Percentiles rank a stretch among this genome's conserved stretches.
Evolutionary conservation across 1,284 basidiomycete genomes (phyloP).

Genomic region (Ceratobasidium sp.): DNA sequence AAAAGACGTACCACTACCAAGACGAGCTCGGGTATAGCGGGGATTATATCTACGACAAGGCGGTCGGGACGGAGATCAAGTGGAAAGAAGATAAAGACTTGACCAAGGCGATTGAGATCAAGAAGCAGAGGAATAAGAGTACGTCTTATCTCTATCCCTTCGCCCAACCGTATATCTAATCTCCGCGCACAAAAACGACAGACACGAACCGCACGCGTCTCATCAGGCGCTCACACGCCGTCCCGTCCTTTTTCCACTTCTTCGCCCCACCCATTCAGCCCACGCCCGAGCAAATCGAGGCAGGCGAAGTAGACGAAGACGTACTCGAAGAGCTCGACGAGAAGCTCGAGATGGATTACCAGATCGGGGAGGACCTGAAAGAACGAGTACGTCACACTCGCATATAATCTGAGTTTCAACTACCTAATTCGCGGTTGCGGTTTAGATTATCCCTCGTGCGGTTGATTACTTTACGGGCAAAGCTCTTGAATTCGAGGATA

Average conservation of each 20-base stretch:
- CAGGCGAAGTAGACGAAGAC: no score
- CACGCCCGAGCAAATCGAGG: no score
- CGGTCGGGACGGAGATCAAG: conserved; percentile 89
- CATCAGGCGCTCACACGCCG: conserved; percentile 87
- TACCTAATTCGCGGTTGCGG: not conserved
- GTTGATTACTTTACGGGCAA: conserved; percentile 98
- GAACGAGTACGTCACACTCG: conserved; percentile 75
- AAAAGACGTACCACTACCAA: conserved; percentile 97
- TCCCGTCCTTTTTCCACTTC: conserved; percentile 98
- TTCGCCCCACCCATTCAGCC: no score
- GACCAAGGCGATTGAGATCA: conserved; percentile 97
- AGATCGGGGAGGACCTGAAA: conserved; percentile 98
- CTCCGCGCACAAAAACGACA: no score
- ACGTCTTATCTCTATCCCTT: not conserved
- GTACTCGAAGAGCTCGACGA: no score
- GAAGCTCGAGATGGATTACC: conserved; percentile 96
- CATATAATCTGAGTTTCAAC: not conserved
- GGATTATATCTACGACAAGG: conserved; percentile 95
- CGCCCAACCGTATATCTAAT: no score
- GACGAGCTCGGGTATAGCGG: conserved; percentile 93
- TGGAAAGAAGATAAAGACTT: conserved; percentile 99
- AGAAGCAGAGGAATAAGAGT: conserved; percentile 99
- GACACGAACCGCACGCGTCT: conserved; percentile 84
- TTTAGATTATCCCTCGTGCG: conserved; percentile 92
- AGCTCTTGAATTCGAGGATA: conserved; percentile 87